Evolutionary conservation across 306 rosid genomes (phyloP).

Genomic region (Quercus mongolica): DNA sequence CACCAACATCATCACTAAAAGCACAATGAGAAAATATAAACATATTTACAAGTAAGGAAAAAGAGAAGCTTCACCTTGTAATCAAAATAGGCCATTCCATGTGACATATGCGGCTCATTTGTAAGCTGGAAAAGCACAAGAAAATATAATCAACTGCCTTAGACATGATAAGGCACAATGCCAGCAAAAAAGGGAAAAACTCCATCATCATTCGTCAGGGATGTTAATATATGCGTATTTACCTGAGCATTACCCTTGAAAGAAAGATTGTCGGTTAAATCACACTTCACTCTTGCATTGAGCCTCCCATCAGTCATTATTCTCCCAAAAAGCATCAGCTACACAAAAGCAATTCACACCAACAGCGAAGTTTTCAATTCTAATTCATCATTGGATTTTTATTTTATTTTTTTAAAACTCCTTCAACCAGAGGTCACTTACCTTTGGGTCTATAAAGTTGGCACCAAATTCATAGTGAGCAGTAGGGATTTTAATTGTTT

Average conservation of each 20-base stretch:
- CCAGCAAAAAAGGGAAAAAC: not conserved
- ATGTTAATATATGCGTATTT: not conserved
- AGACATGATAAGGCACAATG: not conserved
- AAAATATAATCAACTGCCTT: no score
- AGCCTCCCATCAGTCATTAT: slow-evolving; percentile 85
- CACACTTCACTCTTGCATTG: slow-evolving; percentile 86
- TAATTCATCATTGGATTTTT: not conserved
- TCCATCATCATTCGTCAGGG: not conserved
- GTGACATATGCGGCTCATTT: slow-evolving; percentile 96
- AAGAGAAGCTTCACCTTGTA: slow-evolving; percentile 62
- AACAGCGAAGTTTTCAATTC: not conserved
- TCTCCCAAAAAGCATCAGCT: slow-evolving; percentile 97
- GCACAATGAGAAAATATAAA: slow-evolving; percentile 6
- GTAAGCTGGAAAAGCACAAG: slow-evolving; percentile 57
- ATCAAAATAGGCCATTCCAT: slow-evolving; percentile 59
- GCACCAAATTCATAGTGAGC: slow-evolving; percentile 96
- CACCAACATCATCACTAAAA: not conserved
- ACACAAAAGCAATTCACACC: slow-evolving; percentile 6
- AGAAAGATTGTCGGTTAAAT: slow-evolving; percentile 70
- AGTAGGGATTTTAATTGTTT: slow-evolving; percentile 80
- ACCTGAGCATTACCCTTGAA: slow-evolving; percentile 98
- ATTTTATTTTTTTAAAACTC: no score
- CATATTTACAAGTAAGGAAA: not conserved
- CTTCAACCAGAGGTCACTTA: slow-evolving; percentile 7
- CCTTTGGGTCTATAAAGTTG: slow-evolving; percentile 91